Percentiles rank a stretch among this genome's conserved stretches.
phyloP scores from a whole-genome alignment of 1,139 yeast species.

The Candida sojae region DNA sequence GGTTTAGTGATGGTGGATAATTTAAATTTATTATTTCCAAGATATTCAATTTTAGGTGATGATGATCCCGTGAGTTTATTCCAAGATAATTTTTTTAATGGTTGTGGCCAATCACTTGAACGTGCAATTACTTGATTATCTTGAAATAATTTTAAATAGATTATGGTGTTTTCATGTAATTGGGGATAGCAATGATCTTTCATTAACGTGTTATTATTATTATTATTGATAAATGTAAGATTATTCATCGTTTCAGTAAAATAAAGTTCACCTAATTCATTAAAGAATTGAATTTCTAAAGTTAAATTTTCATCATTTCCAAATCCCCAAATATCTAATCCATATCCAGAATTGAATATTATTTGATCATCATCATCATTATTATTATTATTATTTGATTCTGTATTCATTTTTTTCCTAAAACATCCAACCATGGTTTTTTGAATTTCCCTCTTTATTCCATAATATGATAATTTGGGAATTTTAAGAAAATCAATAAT shows the following conservation, averaged over 20 bases:
- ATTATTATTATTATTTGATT: not conserved
- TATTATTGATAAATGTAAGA: constrained; percentile 27
- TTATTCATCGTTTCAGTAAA: not conserved
- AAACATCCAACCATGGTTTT: constrained; percentile 36
- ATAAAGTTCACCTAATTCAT: constrained; percentile 14
- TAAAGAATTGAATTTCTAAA: constrained; percentile 30
- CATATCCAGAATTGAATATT: constrained; percentile 24
- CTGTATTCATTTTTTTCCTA: constrained; percentile 21
- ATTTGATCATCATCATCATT: constrained; percentile 10
- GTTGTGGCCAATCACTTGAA: constrained; percentile 56
- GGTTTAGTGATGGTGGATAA: constrained; percentile 32
- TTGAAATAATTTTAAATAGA: constrained; percentile 20
- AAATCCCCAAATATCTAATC: constrained; percentile 46
- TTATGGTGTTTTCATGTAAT: constrained; percentile 20
- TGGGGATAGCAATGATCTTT: constrained; percentile 19
- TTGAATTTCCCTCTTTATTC: constrained; percentile 45
- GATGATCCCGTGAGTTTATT: constrained; percentile 16
- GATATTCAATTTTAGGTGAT: constrained; percentile 2
- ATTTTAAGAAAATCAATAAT: constrained; percentile 38
- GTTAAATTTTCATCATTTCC: constrained; percentile 19
- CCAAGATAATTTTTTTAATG: constrained; percentile 44
- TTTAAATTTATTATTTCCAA: constrained; percentile 19
- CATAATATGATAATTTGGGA: constrained; percentile 48
- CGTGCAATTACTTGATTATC: constrained; percentile 24
- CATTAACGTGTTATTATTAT: constrained; percentile 14